phyloP scores from a whole-genome alignment of 257 asterid species.

The Fraxinus pennsylvanica region DNA sequence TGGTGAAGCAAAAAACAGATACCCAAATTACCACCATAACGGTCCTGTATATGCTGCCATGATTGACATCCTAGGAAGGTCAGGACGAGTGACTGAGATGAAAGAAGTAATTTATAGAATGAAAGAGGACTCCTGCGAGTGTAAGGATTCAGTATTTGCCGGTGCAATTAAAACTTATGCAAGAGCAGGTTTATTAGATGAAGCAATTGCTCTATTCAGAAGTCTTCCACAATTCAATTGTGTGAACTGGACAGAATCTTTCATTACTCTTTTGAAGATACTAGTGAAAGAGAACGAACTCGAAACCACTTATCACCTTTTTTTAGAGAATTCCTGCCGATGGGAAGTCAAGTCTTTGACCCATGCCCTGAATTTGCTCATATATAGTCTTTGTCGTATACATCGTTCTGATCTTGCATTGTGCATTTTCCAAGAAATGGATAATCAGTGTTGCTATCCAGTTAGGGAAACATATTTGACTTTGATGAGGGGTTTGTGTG shows the following conservation, averaged over 20 bases:
- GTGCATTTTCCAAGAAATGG: conserved; percentile 81
- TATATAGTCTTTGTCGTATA: conserved; percentile 61
- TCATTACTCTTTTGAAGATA: conserved; percentile 69
- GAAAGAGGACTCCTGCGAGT: conserved; percentile 79
- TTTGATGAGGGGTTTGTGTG: conserved; percentile 87
- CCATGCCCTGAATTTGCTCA: conserved; percentile 61
- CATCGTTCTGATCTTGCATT: conserved; percentile 76
- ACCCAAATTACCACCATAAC: conserved; percentile 72
- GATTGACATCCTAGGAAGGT: conserved; percentile 64
- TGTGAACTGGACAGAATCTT: conserved; percentile 71
- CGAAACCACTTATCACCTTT: conserved; percentile 55
- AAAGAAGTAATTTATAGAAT: conserved; percentile 59
- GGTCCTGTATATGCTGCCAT: conserved; percentile 75
- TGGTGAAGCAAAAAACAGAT: conserved; percentile 58
- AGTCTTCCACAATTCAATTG: conserved; percentile 79
- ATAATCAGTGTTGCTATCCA: conserved; percentile 65
- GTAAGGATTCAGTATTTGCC: conserved; percentile 67
- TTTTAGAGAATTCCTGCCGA: conserved; percentile 63
- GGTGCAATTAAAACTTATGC: conserved; percentile 59
- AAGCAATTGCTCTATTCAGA: conserved; percentile 67
- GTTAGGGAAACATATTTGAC: conserved; percentile 66
- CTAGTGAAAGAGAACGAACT: conserved; percentile 63
- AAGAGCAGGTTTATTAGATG: conserved; percentile 56
- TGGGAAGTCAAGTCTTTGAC: conserved; percentile 81
- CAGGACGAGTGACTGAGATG: conserved; percentile 70